Evolutionary conservation across 306 rosid species (phyloP).

Genomic region (Castanopsis chinensis): DNA sequence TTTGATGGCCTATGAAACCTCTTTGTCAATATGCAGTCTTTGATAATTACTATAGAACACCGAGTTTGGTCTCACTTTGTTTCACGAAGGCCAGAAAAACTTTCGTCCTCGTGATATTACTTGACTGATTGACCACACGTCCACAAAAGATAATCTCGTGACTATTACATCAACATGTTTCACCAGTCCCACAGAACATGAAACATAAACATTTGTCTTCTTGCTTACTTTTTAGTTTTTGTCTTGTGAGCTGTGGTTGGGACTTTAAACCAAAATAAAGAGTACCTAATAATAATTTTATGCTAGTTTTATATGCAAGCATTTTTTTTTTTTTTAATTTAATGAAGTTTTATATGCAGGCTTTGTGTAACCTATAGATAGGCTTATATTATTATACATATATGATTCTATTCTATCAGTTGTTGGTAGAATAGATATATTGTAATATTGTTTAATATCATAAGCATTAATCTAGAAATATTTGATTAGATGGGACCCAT

Average conservation of each 20-base stretch:
- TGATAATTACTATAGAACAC: background rate
- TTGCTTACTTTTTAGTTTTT: background rate
- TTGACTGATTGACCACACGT: background rate
- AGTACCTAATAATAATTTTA: background rate
- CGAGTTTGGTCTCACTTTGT: background rate
- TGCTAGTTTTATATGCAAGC: too few relatives aligned
- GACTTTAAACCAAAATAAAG: background rate
- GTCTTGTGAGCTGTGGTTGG: constrained; percentile 7
- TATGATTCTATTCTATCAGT: too few relatives aligned
- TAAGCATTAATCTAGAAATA: too few relatives aligned
- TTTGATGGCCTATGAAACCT: background rate
- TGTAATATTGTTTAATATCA: too few relatives aligned
- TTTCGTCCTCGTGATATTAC: constrained; percentile 19
- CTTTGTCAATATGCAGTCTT: background rate
- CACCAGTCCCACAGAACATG: background rate
- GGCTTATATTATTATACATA: background rate
- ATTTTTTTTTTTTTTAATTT: background rate
- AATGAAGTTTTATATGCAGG: too few relatives aligned
- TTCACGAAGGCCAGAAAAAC: background rate
- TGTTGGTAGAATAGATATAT: too few relatives aligned
- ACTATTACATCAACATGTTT: background rate
- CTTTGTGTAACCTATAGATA: background rate
- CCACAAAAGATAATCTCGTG: constrained; percentile 25
- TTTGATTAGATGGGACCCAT: background rate
- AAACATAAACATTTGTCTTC: constrained; percentile 8